Evolutionary conservation across 805 yeast species (phyloP).

Genomic region (Saturnispora saitoi): DNA sequence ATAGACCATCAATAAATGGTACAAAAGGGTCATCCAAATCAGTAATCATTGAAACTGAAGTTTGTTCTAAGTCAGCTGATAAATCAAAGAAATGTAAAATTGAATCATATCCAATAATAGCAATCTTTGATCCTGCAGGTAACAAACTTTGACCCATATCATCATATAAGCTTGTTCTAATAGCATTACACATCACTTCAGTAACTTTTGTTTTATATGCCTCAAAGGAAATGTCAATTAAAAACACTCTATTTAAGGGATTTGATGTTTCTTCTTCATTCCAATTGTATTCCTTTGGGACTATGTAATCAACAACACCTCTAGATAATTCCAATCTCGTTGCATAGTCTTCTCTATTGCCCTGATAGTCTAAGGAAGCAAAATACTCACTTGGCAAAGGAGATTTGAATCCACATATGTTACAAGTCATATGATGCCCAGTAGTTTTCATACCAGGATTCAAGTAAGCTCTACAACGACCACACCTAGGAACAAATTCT

Average conservation of each 20-base stretch:
- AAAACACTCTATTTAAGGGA: conserved; percentile 32
- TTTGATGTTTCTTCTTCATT: conserved; percentile 16
- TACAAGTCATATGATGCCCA: conserved; percentile 65
- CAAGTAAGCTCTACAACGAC: conserved; percentile 82
- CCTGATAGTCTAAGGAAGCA: conserved; percentile 51
- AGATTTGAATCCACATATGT: conserved; percentile 75
- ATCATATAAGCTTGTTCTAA: conserved; percentile 47
- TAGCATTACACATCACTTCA: conserved; percentile 14
- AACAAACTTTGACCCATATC: conserved; percentile 24
- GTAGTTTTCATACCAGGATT: conserved; percentile 74
- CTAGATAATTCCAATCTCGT: conserved; percentile 66
- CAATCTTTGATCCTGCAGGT: conserved; percentile 44
- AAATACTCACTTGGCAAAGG: conserved; percentile 58
- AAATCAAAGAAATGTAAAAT: conserved; percentile 66
- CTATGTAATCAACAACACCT: conserved; percentile 82
- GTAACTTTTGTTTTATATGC: conserved; percentile 44
- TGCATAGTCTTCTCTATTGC: conserved; percentile 53
- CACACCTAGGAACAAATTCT: conserved; percentile 79
- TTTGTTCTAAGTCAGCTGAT: conserved; percentile 43
- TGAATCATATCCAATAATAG: conserved; percentile 70
- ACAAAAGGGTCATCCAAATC: conserved; percentile 74
- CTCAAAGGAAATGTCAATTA: conserved; percentile 72
- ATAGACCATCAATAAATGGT: conserved; percentile 72
- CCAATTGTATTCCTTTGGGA: conserved; percentile 63
- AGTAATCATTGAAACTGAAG: conserved; percentile 51